Base-by-base conservation (phyloP, 495 filamentous ascomycete species). In the Penicillium waksmanii region DNA sequence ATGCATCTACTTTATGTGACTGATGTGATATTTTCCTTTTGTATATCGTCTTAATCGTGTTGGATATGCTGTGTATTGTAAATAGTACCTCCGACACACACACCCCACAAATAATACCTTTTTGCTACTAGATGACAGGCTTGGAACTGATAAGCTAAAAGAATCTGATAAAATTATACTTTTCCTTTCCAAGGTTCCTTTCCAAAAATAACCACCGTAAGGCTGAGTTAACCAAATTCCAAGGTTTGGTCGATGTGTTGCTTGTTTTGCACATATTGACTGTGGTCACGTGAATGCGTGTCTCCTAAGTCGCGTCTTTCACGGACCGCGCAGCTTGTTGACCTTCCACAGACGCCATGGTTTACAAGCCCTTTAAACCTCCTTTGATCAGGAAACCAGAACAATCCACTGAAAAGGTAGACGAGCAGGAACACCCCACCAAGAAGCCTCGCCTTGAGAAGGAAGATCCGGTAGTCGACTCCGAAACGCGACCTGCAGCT, bases 361-460 rank as follows among this genome's bases (percentile, higher is more conserved):
- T 77, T 56, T 80, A 78, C 64, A 80, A 79, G 53, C 77, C 77
- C 2, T 80, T 80, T 53, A 77, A 73, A 38, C 69, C 77, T 59
- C 77, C 73, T 66, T 69, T 72, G 35, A 77, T 78, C 42, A 74
- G 71, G 68, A 79, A 76, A 18, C 61, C 66, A 11, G 34, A 58
- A 11, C 6, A 56, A 40, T 21, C 65, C 7, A 38, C 18, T 5
- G 61, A 63, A 1, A 49, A 47, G 0, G 17, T 9, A 11, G 53
- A 65, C n/a, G 53, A 62, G 4, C 49, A 55, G 15, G 43, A 35
- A 3, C 65, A 43, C 15, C 72, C 75, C 12, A 38, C 72, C 13
- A 75, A 76, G 56, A 73, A 72, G 55, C 66, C 58, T 6, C 73
- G 71, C 47, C 61, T 74, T 44, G 40, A 64, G 17, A 58, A 64